Base-by-base conservation (phyloP, 1,284 basidiomycete species). In the Polyporus tsugae region DNA sequence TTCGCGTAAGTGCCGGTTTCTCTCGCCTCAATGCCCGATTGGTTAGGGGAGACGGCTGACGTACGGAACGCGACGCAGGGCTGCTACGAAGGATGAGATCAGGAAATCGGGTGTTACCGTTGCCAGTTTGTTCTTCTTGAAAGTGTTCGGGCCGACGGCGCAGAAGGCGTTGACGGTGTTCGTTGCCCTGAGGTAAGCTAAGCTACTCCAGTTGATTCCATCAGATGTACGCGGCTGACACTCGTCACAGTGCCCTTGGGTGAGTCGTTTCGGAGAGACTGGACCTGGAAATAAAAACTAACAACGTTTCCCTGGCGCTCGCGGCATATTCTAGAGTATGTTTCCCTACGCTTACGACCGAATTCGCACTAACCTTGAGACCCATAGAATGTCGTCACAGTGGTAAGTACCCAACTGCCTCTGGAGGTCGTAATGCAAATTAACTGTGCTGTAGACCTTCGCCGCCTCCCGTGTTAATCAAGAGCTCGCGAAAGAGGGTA, bases 121-220 rank as follows among this genome's bases (percentile, higher is more conserved):
- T 42, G 91, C 90, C 7, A 88, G 90, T 0, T 75, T 91, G 49
- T 92, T 91, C 79, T 92, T 93, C 77, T 81, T 87, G 42, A 91
- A 92, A 72, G 77, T 93, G 1, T 92, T 87, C 75, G 91, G 91
- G 0, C 78, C 83, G 6, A 76, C 81, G 6, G 86, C 87, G 3
- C 89, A 91, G 74, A 84, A 83, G 76, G 90, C 89, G 15, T 79
- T 93, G 29, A 90, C 88, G 64, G 82, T 84, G 1, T 84, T 91
- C 61, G 87, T 92, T 46, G 86, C 90, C 1, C 74, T 92, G 64
- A 78, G 75, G 75, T 77, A 49, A 62, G 70, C 42, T 22, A 9
- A 29, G 46, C 10, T n/a, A 25, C 19, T 22, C 33, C 10, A 13
- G 13, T 0, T 7, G 9, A 5, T 29, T 9, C 10, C 15, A 42